These are phyloP conservation scores for Aspergillus candidus DNA, from an alignment of 2,329 filamentous ascomycete species.

Conservation along the genomic window DNA sequence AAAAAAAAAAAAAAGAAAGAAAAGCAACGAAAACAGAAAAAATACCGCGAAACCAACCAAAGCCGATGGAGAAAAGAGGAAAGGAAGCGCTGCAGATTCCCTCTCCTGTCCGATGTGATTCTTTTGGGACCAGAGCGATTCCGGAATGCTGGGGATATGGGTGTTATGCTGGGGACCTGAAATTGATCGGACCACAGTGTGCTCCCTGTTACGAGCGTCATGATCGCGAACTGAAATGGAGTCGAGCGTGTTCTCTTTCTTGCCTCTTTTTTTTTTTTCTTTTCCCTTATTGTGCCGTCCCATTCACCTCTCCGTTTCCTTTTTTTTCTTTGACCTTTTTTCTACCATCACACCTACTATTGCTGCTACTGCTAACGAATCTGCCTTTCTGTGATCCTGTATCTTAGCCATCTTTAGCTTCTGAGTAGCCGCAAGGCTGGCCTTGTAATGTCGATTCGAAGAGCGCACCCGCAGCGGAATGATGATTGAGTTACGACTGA, in stretches of 20 bases:
- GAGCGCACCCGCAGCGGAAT: no score
- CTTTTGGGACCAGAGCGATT: no score
- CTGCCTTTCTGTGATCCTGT: slow-evolving; percentile 34
- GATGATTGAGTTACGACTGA: no score
- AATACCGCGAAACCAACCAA: no score
- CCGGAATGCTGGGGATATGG: background rate
- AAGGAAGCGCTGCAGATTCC: background rate
- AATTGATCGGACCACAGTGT: no score
- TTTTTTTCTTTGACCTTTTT: slow-evolving; percentile 1
- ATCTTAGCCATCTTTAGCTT: slow-evolving; percentile 39
- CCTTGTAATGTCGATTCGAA: slow-evolving; percentile 12
- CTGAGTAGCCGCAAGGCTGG: slow-evolving; percentile 29
- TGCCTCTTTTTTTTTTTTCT: slow-evolving; percentile 12
- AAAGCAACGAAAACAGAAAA: no score
- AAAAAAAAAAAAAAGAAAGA: slow-evolving; percentile 9
- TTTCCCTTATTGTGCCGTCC: slow-evolving; percentile 9
- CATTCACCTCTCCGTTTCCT: no score
- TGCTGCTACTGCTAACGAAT: slow-evolving; percentile 26
- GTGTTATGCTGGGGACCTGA: slow-evolving; percentile 18
- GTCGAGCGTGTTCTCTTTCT: no score
- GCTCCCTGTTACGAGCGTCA: no score
- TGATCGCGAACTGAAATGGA: no score
- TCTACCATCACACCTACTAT: slow-evolving; percentile 13
- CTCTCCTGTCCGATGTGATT: background rate
- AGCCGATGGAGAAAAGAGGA: no score